phyloP scores from a whole-genome alignment of 306 rosid genomes.

The Vigna nakashimae region DNA sequence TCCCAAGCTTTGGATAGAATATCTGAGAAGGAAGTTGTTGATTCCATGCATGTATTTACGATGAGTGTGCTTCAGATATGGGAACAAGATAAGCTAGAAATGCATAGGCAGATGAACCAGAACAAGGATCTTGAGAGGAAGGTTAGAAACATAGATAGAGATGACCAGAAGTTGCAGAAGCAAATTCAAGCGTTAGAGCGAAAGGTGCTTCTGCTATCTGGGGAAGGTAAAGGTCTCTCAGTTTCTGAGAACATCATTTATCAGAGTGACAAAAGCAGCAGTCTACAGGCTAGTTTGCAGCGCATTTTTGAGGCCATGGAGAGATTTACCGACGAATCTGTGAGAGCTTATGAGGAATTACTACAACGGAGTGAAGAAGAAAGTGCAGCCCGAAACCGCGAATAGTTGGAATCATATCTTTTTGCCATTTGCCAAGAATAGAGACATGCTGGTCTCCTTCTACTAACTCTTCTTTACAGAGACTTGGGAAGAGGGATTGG shows the following conservation, averaged over 20 bases:
- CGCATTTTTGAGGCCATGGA: conserved; percentile 96
- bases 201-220: conserved; percentile 62
- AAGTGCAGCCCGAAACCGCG: conserved; percentile 51
- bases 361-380: conserved; percentile 78
- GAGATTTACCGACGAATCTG: conserved; percentile 75
- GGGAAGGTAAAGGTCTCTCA: conserved; percentile 61
- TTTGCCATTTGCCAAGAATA: not conserved
- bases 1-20: conserved; percentile 87
- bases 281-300: conserved; percentile 84
- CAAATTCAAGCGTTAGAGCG: conserved; percentile 86
- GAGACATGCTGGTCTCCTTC: conserved; percentile 33
- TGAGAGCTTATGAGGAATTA: conserved; percentile 83
- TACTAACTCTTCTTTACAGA: conserved; percentile 26
- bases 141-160: conserved; percentile 75
- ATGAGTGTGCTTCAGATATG: conserved; percentile 78
- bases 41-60: conserved; percentile 79
- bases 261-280: conserved; percentile 81
- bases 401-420: conserved; percentile 29
- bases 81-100: conserved; percentile 83
- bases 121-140: conserved; percentile 86
- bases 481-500: conserved; percentile 37
- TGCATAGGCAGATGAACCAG: conserved; percentile 69
- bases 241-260: conserved; percentile 67
- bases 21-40: conserved; percentile 92
- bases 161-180: conserved; percentile 90